Percentiles rank a stretch among this genome's conserved stretches.
Conservation (phyloP, 2,329 filamentous ascomycete genomes). For the Blastomyces emzantsi region DNA sequence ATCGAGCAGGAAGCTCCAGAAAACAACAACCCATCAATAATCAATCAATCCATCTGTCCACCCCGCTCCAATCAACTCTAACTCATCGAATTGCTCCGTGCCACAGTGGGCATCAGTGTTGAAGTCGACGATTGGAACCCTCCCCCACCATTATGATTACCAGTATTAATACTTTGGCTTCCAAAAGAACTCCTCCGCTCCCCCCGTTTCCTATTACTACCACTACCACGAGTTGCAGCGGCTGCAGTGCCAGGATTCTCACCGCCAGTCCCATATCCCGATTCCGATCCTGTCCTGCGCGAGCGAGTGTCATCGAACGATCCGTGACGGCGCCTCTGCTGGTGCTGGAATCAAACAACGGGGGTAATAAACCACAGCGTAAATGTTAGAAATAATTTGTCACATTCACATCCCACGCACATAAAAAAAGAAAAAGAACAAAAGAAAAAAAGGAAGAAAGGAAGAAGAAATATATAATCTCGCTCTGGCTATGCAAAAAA, state of each 20-base stretch:
- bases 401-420: conserved; percentile 22
- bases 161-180: conserved; percentile 22
- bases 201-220: conserved; percentile 33
- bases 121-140: neutral
- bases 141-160: neutral
- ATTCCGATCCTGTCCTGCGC: conserved; percentile 1
- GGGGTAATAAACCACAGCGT: conserved; percentile 32
- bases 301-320: conserved; percentile 31
- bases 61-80: neutral
- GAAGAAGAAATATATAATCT: conserved; percentile 15
- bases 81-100: conserved; percentile 36
- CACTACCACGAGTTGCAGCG: conserved; percentile 11
- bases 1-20: neutral
- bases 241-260: conserved; percentile 15
- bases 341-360: conserved; percentile 18
- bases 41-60: neutral
- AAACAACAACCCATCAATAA: neutral
- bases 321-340: conserved; percentile 39
- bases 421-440: conserved; percentile 26
- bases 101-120: conserved; percentile 27
- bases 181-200: conserved; percentile 32
- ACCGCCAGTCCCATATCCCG: conserved; percentile 28
- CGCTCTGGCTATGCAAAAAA: conserved; percentile 8
- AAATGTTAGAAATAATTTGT: conserved; percentile 37
- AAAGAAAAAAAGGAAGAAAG: conserved; percentile 25